phyloP scores from a whole-genome alignment of 345 rosid species.

The Sonneratia caseolaris region DNA sequence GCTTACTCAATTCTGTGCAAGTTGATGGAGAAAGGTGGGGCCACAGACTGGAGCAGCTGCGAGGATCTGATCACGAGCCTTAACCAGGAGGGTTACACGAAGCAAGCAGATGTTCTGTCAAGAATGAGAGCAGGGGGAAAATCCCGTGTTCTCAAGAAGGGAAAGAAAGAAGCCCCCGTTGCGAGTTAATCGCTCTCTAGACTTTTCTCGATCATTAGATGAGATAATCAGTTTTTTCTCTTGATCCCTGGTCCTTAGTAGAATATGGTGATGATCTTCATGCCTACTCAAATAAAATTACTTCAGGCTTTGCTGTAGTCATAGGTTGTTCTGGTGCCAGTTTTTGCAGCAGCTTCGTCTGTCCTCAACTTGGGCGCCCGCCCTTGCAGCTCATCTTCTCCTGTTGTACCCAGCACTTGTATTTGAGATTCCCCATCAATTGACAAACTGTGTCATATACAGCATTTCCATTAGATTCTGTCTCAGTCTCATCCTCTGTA shows the following conservation, averaged over 20 bases:
- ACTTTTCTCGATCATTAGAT: not conserved
- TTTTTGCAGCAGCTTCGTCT: no score
- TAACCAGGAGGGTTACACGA: conserved; percentile 69
- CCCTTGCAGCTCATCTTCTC: no score
- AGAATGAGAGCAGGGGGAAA: conserved; percentile 50
- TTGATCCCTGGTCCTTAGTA: not conserved
- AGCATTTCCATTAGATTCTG: no score
- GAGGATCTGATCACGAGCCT: conserved; percentile 67
- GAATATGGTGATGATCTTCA: not conserved
- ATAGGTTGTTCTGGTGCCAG: no score
- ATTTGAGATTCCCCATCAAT: no score
- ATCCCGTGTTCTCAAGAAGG: conserved; percentile 22
- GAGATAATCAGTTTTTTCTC: not conserved
- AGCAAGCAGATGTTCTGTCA: conserved; percentile 81
- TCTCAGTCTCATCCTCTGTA: no score
- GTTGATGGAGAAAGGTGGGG: conserved; percentile 67
- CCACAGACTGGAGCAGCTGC: conserved; percentile 55
- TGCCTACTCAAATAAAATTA: not conserved
- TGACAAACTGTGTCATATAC: no score
- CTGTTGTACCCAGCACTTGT: no score
- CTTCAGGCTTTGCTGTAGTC: no score
- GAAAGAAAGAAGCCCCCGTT: conserved; percentile 22
- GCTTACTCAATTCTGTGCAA: conserved; percentile 80
- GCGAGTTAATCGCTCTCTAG: not conserved
- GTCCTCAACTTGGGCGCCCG: no score